Conservation (phyloP, 2,329 filamentous ascomycete species). For the Aspergillus uvarum region DNA sequence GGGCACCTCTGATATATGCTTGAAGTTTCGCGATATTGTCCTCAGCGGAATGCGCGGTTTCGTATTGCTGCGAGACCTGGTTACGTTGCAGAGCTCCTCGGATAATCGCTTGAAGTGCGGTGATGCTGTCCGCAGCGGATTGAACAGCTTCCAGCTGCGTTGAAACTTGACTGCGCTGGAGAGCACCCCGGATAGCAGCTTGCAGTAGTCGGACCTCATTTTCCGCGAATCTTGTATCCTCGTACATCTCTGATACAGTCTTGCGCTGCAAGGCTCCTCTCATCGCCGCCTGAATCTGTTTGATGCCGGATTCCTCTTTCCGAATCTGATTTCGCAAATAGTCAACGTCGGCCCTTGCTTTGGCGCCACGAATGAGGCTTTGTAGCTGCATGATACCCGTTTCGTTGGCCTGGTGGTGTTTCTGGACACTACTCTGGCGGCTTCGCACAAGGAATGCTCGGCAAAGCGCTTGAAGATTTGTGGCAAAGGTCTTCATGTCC, state of each 20-base stretch:
- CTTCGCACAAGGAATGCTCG: constrained; percentile 74
- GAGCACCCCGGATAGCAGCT: constrained; percentile 59
- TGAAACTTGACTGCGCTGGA: constrained; percentile 3
- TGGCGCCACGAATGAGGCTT: constrained; percentile 67
- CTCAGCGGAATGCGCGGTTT: constrained; percentile 24
- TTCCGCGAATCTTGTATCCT: constrained; percentile 62
- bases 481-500: constrained; percentile 77
- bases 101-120: neutral
- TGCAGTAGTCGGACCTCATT: constrained; percentile 59
- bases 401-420: constrained; percentile 73
- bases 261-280: constrained; percentile 48
- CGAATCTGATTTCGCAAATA: constrained; percentile 41
- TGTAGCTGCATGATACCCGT: constrained; percentile 75
- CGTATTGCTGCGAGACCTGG: constrained; percentile 37
- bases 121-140: neutral
- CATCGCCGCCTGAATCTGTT: constrained; percentile 57
- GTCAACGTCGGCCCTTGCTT: constrained; percentile 45
- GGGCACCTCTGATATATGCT: constrained; percentile 54
- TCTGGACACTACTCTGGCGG: constrained; percentile 60
- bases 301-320: constrained; percentile 45
- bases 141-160: neutral
- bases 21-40: constrained; percentile 43
- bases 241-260: constrained; percentile 53
- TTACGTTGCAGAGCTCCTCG: constrained; percentile 11
- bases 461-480: constrained; percentile 73